Conservation (phyloP, 2,329 filamentous ascomycete genomes). For the Aspergillus hortae region DNA sequence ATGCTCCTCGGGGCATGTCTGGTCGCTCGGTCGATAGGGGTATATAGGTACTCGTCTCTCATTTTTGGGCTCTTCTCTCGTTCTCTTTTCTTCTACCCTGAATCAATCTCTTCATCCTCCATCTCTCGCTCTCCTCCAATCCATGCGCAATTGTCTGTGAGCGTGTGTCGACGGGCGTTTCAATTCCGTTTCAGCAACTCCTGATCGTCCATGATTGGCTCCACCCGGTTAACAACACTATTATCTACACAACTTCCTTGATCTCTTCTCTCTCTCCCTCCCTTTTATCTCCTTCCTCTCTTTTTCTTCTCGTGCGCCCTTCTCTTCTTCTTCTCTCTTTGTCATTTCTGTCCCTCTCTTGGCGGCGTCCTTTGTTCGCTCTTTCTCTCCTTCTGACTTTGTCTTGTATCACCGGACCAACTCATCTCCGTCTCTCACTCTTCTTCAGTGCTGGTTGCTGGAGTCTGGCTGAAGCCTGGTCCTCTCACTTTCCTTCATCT, state of each 20-base stretch:
- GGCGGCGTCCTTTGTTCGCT: neutral
- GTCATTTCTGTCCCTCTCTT: neutral
- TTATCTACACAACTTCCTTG: neutral
- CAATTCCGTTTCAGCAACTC: neutral
- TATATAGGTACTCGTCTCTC: neutral
- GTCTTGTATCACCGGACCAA: neutral
- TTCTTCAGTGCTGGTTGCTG: constrained; percentile 27
- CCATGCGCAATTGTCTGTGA: no score
- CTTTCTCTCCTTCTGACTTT: neutral
- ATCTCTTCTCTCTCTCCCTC: neutral
- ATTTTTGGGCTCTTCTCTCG: neutral
- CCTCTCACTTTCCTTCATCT: constrained; percentile 1
- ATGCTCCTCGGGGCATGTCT: no score
- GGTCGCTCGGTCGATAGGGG: neutral
- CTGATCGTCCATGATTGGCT: no score
- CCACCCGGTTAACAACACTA: no score
- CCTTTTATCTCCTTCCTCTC: neutral
- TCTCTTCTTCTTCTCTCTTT: constrained; percentile 10
- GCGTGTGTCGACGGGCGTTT: neutral
- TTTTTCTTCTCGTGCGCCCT: neutral
- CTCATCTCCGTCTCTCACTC: neutral
- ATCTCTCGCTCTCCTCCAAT: no score
- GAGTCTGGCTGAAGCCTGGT: constrained; percentile 5
- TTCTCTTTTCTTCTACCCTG: neutral
- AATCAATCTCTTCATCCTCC: no score